Evolutionary conservation across 352 stramenopile species (phyloP).

Genomic region (Globisporangium emineosum): DNA sequence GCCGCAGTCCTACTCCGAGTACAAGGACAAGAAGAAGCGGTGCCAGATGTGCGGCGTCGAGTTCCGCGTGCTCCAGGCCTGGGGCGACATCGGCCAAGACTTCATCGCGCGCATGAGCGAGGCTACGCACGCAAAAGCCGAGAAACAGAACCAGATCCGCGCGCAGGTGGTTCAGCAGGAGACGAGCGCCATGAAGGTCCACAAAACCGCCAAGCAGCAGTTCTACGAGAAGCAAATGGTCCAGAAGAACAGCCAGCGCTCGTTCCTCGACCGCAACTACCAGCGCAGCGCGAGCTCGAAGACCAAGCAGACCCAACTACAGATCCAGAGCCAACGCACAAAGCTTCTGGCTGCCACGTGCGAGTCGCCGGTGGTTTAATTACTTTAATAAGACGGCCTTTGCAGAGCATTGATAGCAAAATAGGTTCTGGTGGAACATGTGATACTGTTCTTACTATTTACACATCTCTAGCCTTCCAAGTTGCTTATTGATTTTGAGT

Average conservation of each 20-base stretch:
- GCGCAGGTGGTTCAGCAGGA: slow-evolving; percentile 39
- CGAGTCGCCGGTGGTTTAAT: slow-evolving; percentile 12
- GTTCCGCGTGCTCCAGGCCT: slow-evolving; percentile 70
- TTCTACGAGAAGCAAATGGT: slow-evolving; percentile 65
- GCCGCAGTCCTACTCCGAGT: slow-evolving; percentile 77
- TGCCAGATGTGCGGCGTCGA: slow-evolving; percentile 77
- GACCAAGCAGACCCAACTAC: slow-evolving; percentile 50
- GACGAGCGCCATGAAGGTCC: slow-evolving; percentile 24
- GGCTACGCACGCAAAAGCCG: slow-evolving; percentile 30
- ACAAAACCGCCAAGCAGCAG: slow-evolving; percentile 57
- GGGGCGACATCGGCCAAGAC: slow-evolving; percentile 61
- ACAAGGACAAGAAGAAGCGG: slow-evolving; percentile 85
- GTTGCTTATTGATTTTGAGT: too few relatives aligned
- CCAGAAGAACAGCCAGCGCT: slow-evolving; percentile 47
- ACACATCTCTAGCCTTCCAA: not conserved
- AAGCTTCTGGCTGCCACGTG: slow-evolving; percentile 8
- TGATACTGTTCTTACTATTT: not conserved
- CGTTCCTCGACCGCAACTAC: slow-evolving; percentile 72
- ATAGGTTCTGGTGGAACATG: too few relatives aligned
- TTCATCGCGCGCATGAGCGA: slow-evolving; percentile 67
- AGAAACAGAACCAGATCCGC: slow-evolving; percentile 54
- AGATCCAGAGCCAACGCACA: slow-evolving; percentile 39
- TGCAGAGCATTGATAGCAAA: not conserved
- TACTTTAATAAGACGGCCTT: not conserved
- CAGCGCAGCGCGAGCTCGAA: slow-evolving; percentile 39